These are phyloP conservation scores for Nitzschia inconspicua DNA, from an alignment of 108 stramenopile genomes.

Conservation along the genomic window DNA sequence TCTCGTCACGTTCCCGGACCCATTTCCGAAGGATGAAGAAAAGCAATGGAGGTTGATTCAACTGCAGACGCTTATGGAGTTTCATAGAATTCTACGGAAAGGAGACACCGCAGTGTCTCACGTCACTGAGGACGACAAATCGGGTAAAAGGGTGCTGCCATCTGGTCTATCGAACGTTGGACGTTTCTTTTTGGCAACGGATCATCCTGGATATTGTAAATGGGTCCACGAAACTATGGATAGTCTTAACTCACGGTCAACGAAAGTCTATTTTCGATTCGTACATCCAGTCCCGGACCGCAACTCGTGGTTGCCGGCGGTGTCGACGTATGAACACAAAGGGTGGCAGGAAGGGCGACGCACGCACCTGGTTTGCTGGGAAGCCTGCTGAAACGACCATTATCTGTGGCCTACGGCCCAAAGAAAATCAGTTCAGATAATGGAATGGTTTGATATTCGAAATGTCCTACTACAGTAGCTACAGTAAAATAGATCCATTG, in stretches of 20 bases:
- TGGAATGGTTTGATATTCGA: too few species aligned
- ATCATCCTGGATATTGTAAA: constrained; percentile 47
- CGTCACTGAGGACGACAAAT: background rate
- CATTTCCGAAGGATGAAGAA: constrained; percentile 51
- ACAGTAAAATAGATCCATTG: too few species aligned
- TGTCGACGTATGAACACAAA: constrained; percentile 70
- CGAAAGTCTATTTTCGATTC: constrained; percentile 24
- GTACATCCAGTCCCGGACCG: constrained; percentile 53
- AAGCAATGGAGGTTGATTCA: constrained; percentile 54
- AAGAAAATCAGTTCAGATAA: too few species aligned
- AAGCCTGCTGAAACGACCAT: constrained; percentile 23
- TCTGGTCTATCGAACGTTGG: constrained; percentile 12
- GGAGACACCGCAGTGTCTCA: background rate
- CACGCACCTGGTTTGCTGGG: constrained; percentile 3
- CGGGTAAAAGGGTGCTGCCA: background rate
- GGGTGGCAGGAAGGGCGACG: background rate
- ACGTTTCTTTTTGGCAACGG: constrained; percentile 64
- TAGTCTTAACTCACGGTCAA: constrained; percentile 1
- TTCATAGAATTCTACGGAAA: constrained; percentile 43
- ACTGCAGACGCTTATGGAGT: constrained; percentile 31
- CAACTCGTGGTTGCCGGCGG: constrained; percentile 57
- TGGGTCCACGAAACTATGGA: constrained; percentile 51
- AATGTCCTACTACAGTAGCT: too few species aligned
- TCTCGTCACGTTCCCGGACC: constrained; percentile 74
- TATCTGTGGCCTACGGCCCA: constrained; percentile 47